Evolutionary conservation across 441 rosid species (phyloP), one percentile per base, ranked within the genome.

Genomic region (Erodium trifolium): DNA sequence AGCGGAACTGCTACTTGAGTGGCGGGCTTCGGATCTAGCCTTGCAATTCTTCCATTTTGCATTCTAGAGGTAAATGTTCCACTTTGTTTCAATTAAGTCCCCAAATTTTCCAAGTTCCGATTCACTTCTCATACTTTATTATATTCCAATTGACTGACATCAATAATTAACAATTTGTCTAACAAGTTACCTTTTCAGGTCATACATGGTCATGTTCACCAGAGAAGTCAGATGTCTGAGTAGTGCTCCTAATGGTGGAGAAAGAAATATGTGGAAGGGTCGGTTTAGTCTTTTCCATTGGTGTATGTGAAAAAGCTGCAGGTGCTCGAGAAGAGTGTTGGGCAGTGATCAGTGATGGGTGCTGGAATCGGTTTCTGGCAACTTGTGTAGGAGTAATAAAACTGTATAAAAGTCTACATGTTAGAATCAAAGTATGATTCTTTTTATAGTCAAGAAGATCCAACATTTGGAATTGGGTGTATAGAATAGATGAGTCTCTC

Each of bases 21-120:
- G 84, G 92, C 87, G 82, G 82, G 87, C 90, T 88, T 86, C 85
- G 73, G 75, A 83, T 88, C 86, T 89, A 87, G 27, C 93, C 96
- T 86, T 84, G 93, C 90, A 80, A 83, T 76, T 86, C 82, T 79
- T 75, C 79, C 77, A 78, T 73, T 78, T 84, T 79, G 86, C 89
- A 82, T 93, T 90, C 86, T 90, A 88, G 87, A 89, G 98, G 97
- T 90, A 82, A 37, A 37, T 37, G 41, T 29, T 23, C 27, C 27
- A 23, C 27, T 23, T 23, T 23, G 27, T 23, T 23, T 23, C 73
- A 37, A 37, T 37, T 37, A 0, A 37, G 41, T 37, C 4, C 41
- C 41, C 41, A 37, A 4, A 37, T 37, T 37, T 37, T 37, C 41
- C 41, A 37, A 37, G 27, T 23, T 23, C 27, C 27, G 2, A 23